Base-by-base conservation (phyloP, 2,329 filamentous ascomycete genomes). In the Colletotrichum chrysophilum region DNA sequence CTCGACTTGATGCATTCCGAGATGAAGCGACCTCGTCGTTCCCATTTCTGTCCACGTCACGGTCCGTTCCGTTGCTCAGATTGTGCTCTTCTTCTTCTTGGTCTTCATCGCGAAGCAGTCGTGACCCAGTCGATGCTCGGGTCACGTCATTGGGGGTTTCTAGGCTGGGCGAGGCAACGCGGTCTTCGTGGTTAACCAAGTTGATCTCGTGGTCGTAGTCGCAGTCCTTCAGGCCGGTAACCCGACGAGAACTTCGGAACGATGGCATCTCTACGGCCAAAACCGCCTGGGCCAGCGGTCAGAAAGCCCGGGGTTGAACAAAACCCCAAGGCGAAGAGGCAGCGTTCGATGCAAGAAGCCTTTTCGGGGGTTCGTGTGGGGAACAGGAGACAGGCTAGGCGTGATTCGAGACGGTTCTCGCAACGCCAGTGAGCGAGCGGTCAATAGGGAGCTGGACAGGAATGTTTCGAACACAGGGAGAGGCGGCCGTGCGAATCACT, bases 191-290 rank as follows among this genome's bases (percentile, higher is more conserved):
- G 82, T 95, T 93, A 78, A 94, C 87, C 48, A 96, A 90, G 78
- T 82, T 85, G 81, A 96, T 96, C 82, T 93, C 92, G 83, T 95
- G 94, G 80, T 94, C 92, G 80, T 93, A 93, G 79, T 93, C 91
- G 81, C 85, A 86, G 78, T 92, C 91, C 82, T 89, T 88, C 73
- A 92, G 86, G 71, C 86, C 85, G 67, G 86, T 82, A 48, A 86
- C 89, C 80, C 91, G 91, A 80, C 91, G 91, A 77, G 89, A 91
- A 78, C 86, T 89, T 78, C 87, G 80, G 77, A 77, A 71, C 30
- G 75, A 76, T 66, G 83, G 82, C 86, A 88, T 88, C 72, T 81
- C 80, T 78, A 65, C 65, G 66, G 58, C 60, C 30, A 64, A 21
- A 64, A 69, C 48, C 28, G 74, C 71, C 66, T 66, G 48, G 43